Percentiles rank a stretch among this genome's conserved stretches.
Evolutionary conservation across 768 basidiomycete genomes (phyloP).

Genomic region (Hygrocybe coccinea): DNA sequence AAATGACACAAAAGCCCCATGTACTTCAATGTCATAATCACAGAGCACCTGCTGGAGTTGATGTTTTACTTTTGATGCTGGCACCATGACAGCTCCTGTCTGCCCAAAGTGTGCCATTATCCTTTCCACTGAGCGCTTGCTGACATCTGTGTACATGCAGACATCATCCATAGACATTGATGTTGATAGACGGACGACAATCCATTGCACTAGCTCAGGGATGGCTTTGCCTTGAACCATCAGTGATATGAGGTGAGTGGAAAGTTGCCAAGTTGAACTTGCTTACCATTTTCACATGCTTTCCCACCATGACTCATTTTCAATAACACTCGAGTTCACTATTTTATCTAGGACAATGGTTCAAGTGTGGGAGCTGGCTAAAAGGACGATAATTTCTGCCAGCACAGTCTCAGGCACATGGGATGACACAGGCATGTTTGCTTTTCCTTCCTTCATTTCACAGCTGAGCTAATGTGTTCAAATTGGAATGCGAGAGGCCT

Average conservation of each 20-base stretch:
- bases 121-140: conserved; percentile 1
- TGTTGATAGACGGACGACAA: conserved; percentile 2
- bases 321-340: conserved; percentile 92
- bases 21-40: neutral
- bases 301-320: conserved; percentile 37
- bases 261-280: no score
- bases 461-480: conserved; percentile 64
- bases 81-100: neutral
- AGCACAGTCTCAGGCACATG: conserved; percentile 68
- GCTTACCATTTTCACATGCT: no score
- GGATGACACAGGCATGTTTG: conserved; percentile 93
- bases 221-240: conserved; percentile 3
- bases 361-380: conserved; percentile 97
- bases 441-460: neutral
- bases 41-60: neutral
- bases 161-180: neutral
- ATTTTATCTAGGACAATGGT: conserved; percentile 98
- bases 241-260: neutral
- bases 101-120: conserved; percentile 1
- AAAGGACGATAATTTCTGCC: conserved; percentile 71
- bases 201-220: conserved; percentile 2
- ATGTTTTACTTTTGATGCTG: neutral
- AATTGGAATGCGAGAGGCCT: conserved; percentile 95
- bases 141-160: conserved; percentile 4
- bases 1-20: neutral